Conservation (phyloP, 2,329 filamentous ascomycete species). For the Xylaria digitata region DNA sequence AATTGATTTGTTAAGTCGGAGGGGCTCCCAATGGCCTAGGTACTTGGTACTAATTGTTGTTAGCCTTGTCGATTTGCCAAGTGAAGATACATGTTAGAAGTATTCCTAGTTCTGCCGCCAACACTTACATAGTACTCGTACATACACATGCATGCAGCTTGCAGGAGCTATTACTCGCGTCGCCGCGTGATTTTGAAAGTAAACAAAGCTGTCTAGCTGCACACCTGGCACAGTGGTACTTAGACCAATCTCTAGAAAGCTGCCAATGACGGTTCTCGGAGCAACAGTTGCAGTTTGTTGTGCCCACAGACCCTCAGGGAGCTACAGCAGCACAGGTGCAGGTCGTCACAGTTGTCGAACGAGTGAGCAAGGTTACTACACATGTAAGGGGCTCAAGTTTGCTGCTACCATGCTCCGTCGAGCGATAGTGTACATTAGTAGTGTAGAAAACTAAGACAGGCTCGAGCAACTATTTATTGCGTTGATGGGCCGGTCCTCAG, state of each 20-base stretch:
- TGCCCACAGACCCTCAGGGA: conserved; percentile 5
- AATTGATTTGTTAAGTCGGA: too few species aligned
- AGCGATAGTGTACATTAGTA: conserved; percentile 1
- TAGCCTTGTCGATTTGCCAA: not conserved
- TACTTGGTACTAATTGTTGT: not conserved
- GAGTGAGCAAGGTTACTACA: conserved; percentile 1
- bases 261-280: conserved; percentile 39
- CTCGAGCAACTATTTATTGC: conserved; percentile 12
- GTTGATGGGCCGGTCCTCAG: not conserved
- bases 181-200: conserved; percentile 39
- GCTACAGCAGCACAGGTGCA: conserved; percentile 38
- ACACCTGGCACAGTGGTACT: conserved; percentile 4
- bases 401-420: not conserved
- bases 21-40: too few species aligned
- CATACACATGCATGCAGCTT: conserved; percentile 27
- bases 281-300: conserved; percentile 30
- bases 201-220: conserved; percentile 39
- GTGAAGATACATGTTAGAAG: too few species aligned
- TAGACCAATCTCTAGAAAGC: conserved; percentile 31
- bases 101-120: too few species aligned
- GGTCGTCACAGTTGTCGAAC: conserved; percentile 18
- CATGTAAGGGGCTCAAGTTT: conserved; percentile 10
- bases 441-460: not conserved
- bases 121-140: not conserved
- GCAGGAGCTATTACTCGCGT: conserved; percentile 31